Percentiles rank a stretch among this genome's conserved stretches.
phyloP scores from a whole-genome alignment of 176 grass and related monocot genomes.

The sorghum (Sorghum bicolor) region Sorghum_bicolor_NCBIv3 NC_012870.2:2605001-2605500 shows the following conservation, averaged over 20 bases:
- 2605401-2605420: constrained; percentile 13
- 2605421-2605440: not conserved
- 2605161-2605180: constrained; percentile 49
- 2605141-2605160: constrained; percentile 62
- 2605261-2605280: not conserved
- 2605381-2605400: constrained; percentile 28
- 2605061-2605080: too few relatives aligned
- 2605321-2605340: not conserved
- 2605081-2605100: constrained; percentile 53
- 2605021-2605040: too few relatives aligned
- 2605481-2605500: constrained; percentile 26
- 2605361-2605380: not conserved
- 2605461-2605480: constrained; percentile 27
- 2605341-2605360: constrained; percentile 9
- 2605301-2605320: not conserved
- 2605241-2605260: too few relatives aligned
- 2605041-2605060: too few relatives aligned
- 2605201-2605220: not conserved
- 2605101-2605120: constrained; percentile 36
- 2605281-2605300: not conserved
- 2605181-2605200: constrained; percentile 6
- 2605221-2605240: not conserved
- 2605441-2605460: constrained; percentile 11
- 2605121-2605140: constrained; percentile 55
- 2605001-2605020: too few relatives aligned